Base-by-base conservation (phyloP, 2,329 filamentous ascomycete genomes). In the Raffaelea deltoideospora region DNA sequence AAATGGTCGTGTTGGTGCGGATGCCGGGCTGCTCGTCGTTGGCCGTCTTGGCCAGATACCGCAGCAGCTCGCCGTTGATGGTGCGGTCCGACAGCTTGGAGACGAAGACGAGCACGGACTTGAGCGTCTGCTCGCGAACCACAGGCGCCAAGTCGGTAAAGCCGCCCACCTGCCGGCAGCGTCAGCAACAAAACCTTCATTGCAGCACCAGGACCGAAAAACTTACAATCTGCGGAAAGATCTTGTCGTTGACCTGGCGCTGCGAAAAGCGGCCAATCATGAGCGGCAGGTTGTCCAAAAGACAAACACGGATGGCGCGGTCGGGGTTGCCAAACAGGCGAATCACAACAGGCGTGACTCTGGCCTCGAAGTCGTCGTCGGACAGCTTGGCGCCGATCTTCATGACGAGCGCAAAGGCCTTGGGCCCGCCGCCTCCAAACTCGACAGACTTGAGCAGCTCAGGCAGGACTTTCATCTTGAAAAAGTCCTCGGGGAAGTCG, bases 381-480 rank as follows among this genome's bases (percentile, higher is more conserved):
- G 82, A 75, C 29, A 98, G 64, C 52, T 94, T 96, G 7, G 76
- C 65, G 4, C 85, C 76, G 47, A 98, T 95, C 52, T 93, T 93
- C 64, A 96, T 76, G 29, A 94, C 83, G 2, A 93, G 76, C 1
- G 69, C 63, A 41, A 98, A 82, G 1, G 93, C 87, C 51, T 93
- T 92, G 0, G 88, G 83, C 0, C 90, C 90, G 21, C 90, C 90
- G 10, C 88, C 90, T 8, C 90, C 90, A 55, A 95, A 98, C 51
- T 98, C 90, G n/a, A 96, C 86, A 0, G 87, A 94, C 53, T 96
- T 98, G n/a, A 98, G 68, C 22, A 98, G 64, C 53, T 98, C 90
- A 0, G 90, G 90, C 9, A 98, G 66, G 4, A 98, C 76, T 52
- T 96, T 98, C 69, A 93, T 82, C 53, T 92, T 93, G 66, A 96